phyloP scores from a whole-genome alignment of 73 alveolate genomes.

The Paramecium bursaria region DNA sequence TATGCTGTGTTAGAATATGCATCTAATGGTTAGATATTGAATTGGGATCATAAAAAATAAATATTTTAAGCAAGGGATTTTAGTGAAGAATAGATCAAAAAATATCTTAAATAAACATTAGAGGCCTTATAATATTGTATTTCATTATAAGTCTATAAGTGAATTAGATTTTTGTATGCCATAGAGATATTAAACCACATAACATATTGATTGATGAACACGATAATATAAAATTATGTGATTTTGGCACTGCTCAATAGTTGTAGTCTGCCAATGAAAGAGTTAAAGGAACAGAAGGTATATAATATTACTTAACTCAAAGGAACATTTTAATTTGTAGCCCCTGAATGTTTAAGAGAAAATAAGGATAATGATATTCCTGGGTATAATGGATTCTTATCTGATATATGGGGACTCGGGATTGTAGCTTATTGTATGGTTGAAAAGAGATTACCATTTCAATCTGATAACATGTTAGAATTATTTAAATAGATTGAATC shows the following conservation, averaged over 20 bases:
- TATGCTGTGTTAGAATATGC: constrained; percentile 79
- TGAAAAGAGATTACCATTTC: constrained; percentile 57
- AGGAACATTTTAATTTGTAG: constrained; percentile 39
- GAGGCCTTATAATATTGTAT: constrained; percentile 53
- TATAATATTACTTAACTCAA: too few relatives aligned
- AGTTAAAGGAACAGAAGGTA: constrained; percentile 89
- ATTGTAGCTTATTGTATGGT: constrained; percentile 78
- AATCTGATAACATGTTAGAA: constrained; percentile 50
- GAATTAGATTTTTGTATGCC: constrained; percentile 71
- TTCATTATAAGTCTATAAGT: too few relatives aligned
- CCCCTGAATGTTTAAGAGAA: constrained; percentile 69
- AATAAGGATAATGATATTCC: constrained; percentile 58
- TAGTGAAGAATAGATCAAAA: constrained; percentile 25
- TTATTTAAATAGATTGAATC: constrained; percentile 49
- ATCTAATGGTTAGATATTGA: constrained; percentile 73
- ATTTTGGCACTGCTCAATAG: constrained; percentile 82
- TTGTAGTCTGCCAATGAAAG: constrained; percentile 72
- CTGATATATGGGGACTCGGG: constrained; percentile 89
- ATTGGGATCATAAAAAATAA: constrained; percentile 58
- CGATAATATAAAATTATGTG: constrained; percentile 82
- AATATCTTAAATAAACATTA: constrained; percentile 1
- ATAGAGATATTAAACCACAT: constrained; percentile 94
- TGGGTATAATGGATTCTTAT: constrained; percentile 77
- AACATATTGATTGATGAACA: constrained; percentile 80
- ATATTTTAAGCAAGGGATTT: constrained; percentile 41